These are phyloP conservation scores for Xylariaceae sp. DNA, from an alignment of 2,329 filamentous ascomycete species.

Conservation along the genomic window DNA sequence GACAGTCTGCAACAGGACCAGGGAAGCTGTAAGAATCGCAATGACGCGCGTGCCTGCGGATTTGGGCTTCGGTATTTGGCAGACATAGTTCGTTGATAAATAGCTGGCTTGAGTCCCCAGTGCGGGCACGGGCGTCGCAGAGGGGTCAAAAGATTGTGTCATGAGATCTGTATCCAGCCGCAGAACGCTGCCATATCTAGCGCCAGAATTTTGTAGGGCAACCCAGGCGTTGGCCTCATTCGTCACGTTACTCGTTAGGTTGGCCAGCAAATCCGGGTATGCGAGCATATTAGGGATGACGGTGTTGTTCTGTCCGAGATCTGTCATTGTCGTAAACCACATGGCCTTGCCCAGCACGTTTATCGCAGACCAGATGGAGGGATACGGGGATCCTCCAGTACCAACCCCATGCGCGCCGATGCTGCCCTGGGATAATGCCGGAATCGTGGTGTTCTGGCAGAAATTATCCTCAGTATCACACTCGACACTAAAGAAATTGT, in stretches of 20 bases:
- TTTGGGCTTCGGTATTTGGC: conserved; percentile 15
- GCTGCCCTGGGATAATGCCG: conserved; percentile 1
- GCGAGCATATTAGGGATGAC: conserved; percentile 16
- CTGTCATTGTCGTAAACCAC: conserved; percentile 16
- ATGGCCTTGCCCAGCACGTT: conserved; percentile 14
- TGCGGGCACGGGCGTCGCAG: background rate
- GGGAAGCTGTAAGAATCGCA: conserved; percentile 13
- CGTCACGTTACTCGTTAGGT: conserved; percentile 16
- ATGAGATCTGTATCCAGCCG: background rate
- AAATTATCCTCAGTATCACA: conserved; percentile 8
- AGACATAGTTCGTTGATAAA: conserved; percentile 14
- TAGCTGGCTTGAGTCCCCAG: conserved; percentile 8
- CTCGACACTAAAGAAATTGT: conserved; percentile 13
- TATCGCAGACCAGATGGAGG: conserved; percentile 10
- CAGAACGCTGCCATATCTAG: background rate
- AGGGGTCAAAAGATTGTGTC: conserved; percentile 9
- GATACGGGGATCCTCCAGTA: too few relatives aligned
- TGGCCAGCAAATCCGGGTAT: conserved; percentile 13
- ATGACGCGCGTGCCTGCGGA: conserved; percentile 11
- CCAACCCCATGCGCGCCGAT: background rate
- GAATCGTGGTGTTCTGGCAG: conserved; percentile 6
- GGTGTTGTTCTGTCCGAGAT: conserved; percentile 12
- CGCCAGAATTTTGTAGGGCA: background rate
- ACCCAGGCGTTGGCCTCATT: conserved; percentile 11
- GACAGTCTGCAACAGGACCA: conserved; percentile 15